phyloP scores from a whole-genome alignment of 148 eudicot genomes.

The Drosera capensis region DNA sequence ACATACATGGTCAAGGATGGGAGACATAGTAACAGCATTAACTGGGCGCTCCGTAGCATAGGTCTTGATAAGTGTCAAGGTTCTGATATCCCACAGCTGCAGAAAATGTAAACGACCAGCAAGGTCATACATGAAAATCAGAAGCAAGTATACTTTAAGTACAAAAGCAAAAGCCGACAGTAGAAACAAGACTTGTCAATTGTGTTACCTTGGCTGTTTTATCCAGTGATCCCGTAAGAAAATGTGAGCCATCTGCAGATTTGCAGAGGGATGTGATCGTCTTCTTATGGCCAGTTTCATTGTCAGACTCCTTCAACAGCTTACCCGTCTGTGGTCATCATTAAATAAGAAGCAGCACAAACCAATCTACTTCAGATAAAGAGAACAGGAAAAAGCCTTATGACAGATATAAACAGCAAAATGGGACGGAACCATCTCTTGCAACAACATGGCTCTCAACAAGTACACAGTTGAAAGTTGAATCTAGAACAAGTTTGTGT shows the following conservation, averaged over 20 bases:
- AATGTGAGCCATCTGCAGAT: slow-evolving; percentile 73
- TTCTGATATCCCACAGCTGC: background rate
- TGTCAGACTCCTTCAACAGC: slow-evolving; percentile 47
- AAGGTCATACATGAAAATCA: background rate
- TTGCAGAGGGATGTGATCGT: slow-evolving; percentile 62
- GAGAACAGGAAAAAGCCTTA: background rate
- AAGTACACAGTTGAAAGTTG: background rate
- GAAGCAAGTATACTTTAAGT: background rate
- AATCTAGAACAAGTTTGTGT: background rate
- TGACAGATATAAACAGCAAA: too few species aligned
- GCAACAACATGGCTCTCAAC: too few species aligned
- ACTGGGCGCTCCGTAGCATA: background rate
- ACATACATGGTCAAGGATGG: background rate
- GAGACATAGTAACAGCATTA: slow-evolving; percentile 9
- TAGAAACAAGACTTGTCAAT: background rate
- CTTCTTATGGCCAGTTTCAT: slow-evolving; percentile 58
- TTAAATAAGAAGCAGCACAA: slow-evolving; percentile 1
- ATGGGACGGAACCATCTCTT: too few species aligned
- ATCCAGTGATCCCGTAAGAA: slow-evolving; percentile 80
- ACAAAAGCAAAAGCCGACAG: background rate
- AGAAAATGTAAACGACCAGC: slow-evolving; percentile 2
- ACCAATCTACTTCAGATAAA: background rate
- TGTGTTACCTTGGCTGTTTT: slow-evolving; percentile 71
- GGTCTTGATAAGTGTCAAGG: background rate
- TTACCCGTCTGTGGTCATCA: slow-evolving; percentile 52